Evolutionary conservation across 495 filamentous ascomycete species (phyloP).

Genomic region (Aspergillus ellipticus): DNA sequence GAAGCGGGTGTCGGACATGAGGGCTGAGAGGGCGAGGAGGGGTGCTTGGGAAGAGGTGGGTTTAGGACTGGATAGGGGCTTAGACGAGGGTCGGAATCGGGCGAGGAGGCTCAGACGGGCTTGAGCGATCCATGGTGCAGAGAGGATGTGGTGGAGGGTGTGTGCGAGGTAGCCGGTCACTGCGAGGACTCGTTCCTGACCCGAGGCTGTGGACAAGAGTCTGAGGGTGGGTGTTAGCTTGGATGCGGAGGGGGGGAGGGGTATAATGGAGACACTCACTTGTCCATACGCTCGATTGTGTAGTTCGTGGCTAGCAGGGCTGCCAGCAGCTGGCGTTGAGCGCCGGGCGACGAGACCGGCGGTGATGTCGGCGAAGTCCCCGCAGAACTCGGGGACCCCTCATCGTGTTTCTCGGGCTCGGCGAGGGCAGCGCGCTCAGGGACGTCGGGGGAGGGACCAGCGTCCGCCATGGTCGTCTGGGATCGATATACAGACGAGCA

Average conservation of each 20-base stretch:
- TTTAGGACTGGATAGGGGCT: slow-evolving; percentile 18
- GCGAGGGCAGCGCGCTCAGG: slow-evolving; percentile 6
- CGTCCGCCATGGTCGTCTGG: background rate
- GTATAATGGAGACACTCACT: slow-evolving; percentile 21
- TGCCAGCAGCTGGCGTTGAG: slow-evolving; percentile 28
- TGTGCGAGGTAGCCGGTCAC: slow-evolving; percentile 39
- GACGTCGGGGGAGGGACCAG: slow-evolving; percentile 4
- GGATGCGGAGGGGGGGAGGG: background rate
- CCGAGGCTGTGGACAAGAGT: slow-evolving; percentile 31
- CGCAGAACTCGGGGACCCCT: slow-evolving; percentile 27
- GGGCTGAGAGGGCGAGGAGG: slow-evolving; percentile 45
- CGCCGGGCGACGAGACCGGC: background rate
- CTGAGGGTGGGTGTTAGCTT: slow-evolving; percentile 18
- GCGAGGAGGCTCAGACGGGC: slow-evolving; percentile 35
- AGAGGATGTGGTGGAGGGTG: slow-evolving; percentile 39
- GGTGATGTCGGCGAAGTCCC: slow-evolving; percentile 15
- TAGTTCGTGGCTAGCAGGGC: slow-evolving; percentile 32
- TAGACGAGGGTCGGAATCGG: slow-evolving; percentile 30
- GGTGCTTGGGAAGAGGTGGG: slow-evolving; percentile 13
- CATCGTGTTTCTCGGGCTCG: slow-evolving; percentile 15
- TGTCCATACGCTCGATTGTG: slow-evolving; percentile 34
- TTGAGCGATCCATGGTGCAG: slow-evolving; percentile 36
- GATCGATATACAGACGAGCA: too few relatives aligned
- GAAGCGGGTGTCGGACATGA: slow-evolving; percentile 66
- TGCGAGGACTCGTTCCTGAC: slow-evolving; percentile 35